phyloP scores from a whole-genome alignment of 768 basidiomycete species.

The Exidia glandulosa region DNA sequence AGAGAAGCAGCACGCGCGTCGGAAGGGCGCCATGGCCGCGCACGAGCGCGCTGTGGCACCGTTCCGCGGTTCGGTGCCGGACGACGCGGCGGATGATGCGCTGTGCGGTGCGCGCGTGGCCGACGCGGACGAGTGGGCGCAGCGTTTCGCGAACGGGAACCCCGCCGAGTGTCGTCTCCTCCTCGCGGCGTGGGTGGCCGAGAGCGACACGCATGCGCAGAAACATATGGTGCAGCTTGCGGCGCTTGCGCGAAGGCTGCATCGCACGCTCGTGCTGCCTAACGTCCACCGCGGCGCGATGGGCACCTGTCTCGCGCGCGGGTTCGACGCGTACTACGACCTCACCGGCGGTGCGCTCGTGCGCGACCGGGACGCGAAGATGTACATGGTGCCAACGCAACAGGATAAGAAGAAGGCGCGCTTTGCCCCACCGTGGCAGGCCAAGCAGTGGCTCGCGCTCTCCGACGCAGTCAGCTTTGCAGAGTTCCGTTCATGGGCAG shows the following conservation, averaged over 20 bases:
- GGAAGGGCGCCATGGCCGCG: too few relatives aligned
- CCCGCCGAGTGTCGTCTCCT: slow-evolving; percentile 31
- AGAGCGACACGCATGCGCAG: slow-evolving; percentile 50
- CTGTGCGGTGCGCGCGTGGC: background rate
- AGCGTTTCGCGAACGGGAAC: slow-evolving; percentile 2
- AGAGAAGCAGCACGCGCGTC: background rate
- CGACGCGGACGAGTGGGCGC: background rate
- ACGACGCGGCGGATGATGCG: background rate
- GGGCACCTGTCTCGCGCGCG: slow-evolving; percentile 38
- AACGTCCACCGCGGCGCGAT: slow-evolving; percentile 47
- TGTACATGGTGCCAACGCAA: background rate
- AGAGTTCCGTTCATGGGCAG: slow-evolving; percentile 29
- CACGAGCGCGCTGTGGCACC: background rate
- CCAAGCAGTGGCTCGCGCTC: slow-evolving; percentile 8
- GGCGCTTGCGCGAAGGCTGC: slow-evolving; percentile 35
- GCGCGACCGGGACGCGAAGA: background rate
- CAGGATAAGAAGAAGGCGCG: too few relatives aligned
- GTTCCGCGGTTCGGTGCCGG: background rate
- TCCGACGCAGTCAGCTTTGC: slow-evolving; percentile 23
- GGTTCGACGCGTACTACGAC: slow-evolving; percentile 42
- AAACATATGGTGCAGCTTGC: slow-evolving; percentile 43
- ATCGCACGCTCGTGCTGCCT: slow-evolving; percentile 50
- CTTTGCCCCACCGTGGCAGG: background rate
- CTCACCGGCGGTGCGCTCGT: slow-evolving; percentile 10
- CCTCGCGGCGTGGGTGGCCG: slow-evolving; percentile 37